These are phyloP conservation scores for Pyracantha coccinea DNA, from an alignment of 331 rosid species.

Conservation along the genomic window DNA sequence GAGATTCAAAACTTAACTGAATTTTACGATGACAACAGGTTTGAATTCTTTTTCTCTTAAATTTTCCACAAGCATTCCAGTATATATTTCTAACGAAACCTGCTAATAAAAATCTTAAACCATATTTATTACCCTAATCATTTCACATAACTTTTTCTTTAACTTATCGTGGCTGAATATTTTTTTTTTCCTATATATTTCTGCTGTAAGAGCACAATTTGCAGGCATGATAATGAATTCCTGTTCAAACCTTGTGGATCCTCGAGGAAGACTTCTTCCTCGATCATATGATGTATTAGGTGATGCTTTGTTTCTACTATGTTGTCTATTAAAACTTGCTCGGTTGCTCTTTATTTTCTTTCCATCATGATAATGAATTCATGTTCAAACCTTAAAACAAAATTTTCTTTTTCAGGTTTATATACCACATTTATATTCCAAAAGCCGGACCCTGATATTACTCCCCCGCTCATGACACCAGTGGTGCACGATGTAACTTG, in stretches of 20 bases:
- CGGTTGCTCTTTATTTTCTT: background rate
- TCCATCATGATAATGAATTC: too few relatives aligned
- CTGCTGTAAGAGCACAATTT: slow-evolving; percentile 65
- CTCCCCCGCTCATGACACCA: slow-evolving; percentile 65
- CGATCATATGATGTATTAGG: slow-evolving; percentile 84
- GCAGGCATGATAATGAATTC: slow-evolving; percentile 57
- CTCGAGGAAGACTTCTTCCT: slow-evolving; percentile 91
- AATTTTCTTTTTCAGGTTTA: slow-evolving; percentile 43
- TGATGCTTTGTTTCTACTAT: slow-evolving; percentile 25
- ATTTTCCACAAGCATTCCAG: background rate
- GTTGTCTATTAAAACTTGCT: slow-evolving; percentile 2
- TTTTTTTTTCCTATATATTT: slow-evolving; percentile 15
- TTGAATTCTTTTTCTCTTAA: background rate
- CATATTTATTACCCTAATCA: background rate
- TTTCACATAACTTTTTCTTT: slow-evolving; percentile 3
- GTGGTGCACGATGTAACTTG: slow-evolving; percentile 45
- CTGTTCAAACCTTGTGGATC: slow-evolving; percentile 72
- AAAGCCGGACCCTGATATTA: slow-evolving; percentile 84
- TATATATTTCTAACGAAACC: background rate
- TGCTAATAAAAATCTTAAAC: background rate
- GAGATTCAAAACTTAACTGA: slow-evolving; percentile 96
- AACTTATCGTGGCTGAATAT: slow-evolving; percentile 6
- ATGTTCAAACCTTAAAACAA: too few relatives aligned
- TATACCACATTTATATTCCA: slow-evolving; percentile 88
- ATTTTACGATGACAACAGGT: slow-evolving; percentile 96